Evolutionary conservation across 495 filamentous ascomycete genomes (phyloP), one percentile per base, ranked within the genome.

Genomic region (Penicillium goetzii): DNA sequence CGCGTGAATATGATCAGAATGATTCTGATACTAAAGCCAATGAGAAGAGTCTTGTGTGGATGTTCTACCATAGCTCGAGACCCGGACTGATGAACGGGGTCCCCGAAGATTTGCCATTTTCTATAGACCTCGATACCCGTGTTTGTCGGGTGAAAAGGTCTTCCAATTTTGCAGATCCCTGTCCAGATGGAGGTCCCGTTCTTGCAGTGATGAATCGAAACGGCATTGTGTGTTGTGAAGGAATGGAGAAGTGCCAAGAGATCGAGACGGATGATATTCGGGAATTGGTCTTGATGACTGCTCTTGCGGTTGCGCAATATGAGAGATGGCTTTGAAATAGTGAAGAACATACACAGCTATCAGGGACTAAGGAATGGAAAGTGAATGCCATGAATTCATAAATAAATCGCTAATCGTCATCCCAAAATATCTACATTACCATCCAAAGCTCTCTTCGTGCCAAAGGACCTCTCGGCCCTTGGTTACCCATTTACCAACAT

Each of bases 201-300:
- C 52, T 55, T 2, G 57, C 57, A 1, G 43, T 59, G 6, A 59
- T 59, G 57, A 59, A 59, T 21, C 57, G 57, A 21, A 38, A 59
- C 15, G 41, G 57, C 7, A 23, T 59, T 50, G 41, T 59, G 8
- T 50, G 32, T 9, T 59, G 41, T 14, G 15, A 59, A 3, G 57
- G 43, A 14, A 1, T 50, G 21, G 57, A 36, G 40, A 47, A 59
- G 57, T 50, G 25, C 9, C n/a, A 17, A 4, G 57, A 50, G 4
- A 5, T 59, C 15, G 30, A 25, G n/a, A 59, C 57, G 28, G 43
- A 23, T 19, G 11, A 50, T 49, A 49, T 49, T 17, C 40, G 26
- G 19, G 45, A 33, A 14, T 50, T 59, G n/a, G 45, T 59, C 21
- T 12, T 59, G 28, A 50, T 59, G 57, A 49, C 57, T 2, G 57